Conservation (phyloP, 192 early-diverging fungal species). For the Podila minutissima region DNA sequence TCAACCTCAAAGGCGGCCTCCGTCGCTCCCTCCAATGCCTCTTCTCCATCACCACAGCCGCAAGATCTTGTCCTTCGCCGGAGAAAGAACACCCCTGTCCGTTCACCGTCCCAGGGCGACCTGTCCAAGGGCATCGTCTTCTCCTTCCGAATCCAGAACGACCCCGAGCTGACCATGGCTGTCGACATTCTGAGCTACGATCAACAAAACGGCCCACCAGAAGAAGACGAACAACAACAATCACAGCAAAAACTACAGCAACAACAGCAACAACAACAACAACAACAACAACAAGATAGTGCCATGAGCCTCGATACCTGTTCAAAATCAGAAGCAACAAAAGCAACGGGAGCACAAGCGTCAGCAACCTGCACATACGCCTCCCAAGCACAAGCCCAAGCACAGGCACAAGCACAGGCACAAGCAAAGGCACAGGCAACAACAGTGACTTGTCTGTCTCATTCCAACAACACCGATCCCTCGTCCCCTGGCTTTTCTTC, state of each 20-base stretch:
- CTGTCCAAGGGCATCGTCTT: constrained; percentile 49
- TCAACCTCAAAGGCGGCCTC: neutral
- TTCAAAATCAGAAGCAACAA: neutral
- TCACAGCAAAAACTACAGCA: too few relatives aligned
- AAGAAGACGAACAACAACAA: neutral
- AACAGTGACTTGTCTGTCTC: constrained; percentile 5
- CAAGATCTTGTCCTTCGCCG: constrained; percentile 43
- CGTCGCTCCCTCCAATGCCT: constrained; percentile 17
- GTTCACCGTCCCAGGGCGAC: constrained; percentile 42
- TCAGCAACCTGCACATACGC: too few relatives aligned
- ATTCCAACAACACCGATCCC: neutral
- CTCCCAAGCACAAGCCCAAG: neutral
- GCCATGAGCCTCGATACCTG: too few relatives aligned
- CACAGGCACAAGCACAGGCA: neutral
- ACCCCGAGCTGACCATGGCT: constrained; percentile 48
- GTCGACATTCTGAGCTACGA: constrained; percentile 50
- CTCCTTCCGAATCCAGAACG: constrained; percentile 43
- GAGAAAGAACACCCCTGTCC: constrained; percentile 38
- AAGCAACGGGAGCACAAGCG: neutral
- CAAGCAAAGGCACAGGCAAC: neutral
- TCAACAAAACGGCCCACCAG: constrained; percentile 15
- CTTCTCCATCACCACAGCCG: constrained; percentile 45
- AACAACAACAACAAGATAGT: neutral
- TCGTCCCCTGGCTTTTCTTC: neutral
- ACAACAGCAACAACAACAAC: neutral